Evolutionary conservation across 2,329 filamentous ascomycete species (phyloP).

Genomic region (Ilyonectria sp.): DNA sequence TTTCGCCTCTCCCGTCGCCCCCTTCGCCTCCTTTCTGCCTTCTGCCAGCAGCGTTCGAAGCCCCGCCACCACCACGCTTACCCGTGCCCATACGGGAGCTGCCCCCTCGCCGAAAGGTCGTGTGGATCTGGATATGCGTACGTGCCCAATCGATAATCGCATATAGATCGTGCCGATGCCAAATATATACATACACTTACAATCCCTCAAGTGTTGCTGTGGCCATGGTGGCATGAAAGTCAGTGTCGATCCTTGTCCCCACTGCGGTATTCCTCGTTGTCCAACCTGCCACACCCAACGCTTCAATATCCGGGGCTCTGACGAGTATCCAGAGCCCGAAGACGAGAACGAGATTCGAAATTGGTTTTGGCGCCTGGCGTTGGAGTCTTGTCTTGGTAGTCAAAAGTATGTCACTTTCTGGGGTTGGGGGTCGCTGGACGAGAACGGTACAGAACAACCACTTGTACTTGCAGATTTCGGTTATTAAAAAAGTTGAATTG

Average conservation of each 20-base stretch:
- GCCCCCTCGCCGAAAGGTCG: conserved; percentile 4
- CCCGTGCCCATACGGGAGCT: conserved; percentile 10
- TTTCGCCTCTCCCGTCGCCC: too few relatives aligned
- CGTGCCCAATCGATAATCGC: not conserved
- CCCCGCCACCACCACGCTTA: not conserved
- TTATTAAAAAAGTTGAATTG: too few relatives aligned
- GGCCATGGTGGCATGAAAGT: conserved; percentile 42
- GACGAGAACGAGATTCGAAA: not conserved
- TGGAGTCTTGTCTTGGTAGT: too few relatives aligned
- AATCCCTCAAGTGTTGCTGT: conserved; percentile 27
- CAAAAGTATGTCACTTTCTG: too few relatives aligned
- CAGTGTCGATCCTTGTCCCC: conserved; percentile 34
- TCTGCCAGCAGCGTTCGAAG: too few relatives aligned
- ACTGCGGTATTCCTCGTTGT: conserved; percentile 30
- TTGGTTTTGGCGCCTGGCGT: too few relatives aligned
- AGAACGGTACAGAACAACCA: too few relatives aligned
- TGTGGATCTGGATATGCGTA: conserved; percentile 29
- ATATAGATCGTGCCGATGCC: not conserved
- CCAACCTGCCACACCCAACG: conserved; percentile 37
- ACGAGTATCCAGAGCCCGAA: not conserved
- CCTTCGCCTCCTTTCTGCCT: too few relatives aligned
- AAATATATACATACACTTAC: conserved; percentile 27
- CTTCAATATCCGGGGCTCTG: conserved; percentile 19
- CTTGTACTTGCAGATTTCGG: too few relatives aligned
- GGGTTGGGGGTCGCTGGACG: too few relatives aligned